Evolutionary conservation across 768 basidiomycete species (phyloP), one percentile per base, ranked within the genome.

Genomic region (Trametes punicea): DNA sequence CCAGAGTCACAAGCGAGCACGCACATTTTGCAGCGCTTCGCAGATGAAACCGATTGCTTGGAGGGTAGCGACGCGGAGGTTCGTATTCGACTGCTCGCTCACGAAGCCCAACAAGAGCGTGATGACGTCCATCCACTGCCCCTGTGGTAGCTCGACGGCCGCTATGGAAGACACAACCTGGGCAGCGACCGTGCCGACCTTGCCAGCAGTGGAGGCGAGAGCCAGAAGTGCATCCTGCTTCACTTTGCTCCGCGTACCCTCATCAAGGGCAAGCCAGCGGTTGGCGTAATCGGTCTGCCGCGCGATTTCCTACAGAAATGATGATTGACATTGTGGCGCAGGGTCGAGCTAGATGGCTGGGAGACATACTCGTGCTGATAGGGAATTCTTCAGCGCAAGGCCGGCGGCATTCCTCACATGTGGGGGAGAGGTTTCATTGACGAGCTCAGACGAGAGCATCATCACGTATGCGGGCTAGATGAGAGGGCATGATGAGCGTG

Each of bases 11-110:
- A 33, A 10, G 36, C 57, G 50, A 52, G 31, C 26, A 87, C 95
- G 67, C 65, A 98, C 95, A 76, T 97, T 91, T 53, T 60, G 58
- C 9, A 60, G 53, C 18, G 84, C 79, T 74, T 99, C 97, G 77
- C 97, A 99, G 72, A 98, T 94, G 73, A 86, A 98, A 42, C 97
- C 97, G 74, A 99, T 93, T 18, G 95, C 84, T 73, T 97, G 93
- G 11, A 98, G 78, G 8, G 95, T 95, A 2, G 93, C 82, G 59
- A 97, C 88, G 68, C 81, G 83, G 62, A 95, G 75, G 63, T 85
- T 88, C 10, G 82, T 75, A 67, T 90, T 92, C 36, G 75, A 59
- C 34, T 78, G 77, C 63, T 84, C 84, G 72, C 90, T 91, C 55
- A 96, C 85, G 66, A 95, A 93, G 51, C 88, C 86, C 36, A 99